Base-by-base conservation (phyloP, 441 rosid genomes). In the Euphorbia celastroides region DNA sequence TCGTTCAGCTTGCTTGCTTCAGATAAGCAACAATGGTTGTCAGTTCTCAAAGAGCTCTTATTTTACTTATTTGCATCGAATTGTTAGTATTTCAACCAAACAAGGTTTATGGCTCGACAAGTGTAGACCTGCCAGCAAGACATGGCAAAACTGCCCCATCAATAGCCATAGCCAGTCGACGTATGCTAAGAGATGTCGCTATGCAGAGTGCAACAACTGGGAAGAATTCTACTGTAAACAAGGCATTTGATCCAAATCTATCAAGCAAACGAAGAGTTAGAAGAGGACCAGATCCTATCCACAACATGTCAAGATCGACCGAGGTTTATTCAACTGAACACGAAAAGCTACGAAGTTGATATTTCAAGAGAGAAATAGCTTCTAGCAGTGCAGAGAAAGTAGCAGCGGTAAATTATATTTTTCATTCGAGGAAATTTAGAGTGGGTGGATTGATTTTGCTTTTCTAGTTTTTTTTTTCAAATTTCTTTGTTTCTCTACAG, bases 221-320 rank as follows among this genome's bases (percentile, higher is more conserved):
- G 73, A 28, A 19, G 30, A 20, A 36, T 67, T 68, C 79, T 58
- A 32, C 66, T 50, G 58, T 52, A 71, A 81, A 73, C 64, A 77
- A 64, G 55, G 64, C 60, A 73, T 61, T 73, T 22, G 86, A 86
- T 74, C 81, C 85, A 0, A 78, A 82, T 73, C 79, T 70, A 75
- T 79, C 91, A 27, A 90, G 93, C 85, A 88, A 93, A 76, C 85
- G 98, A 85, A 75, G 79, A 55, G 94, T 87, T 13, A 78, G 89
- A 69, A 76, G 83, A 83, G 98, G 98, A 38, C 84, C 97, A 28
- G 91, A 93, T 85, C 98, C 98, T 74, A 93, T 93, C 72, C 98
- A 93, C 82, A 93, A 93, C 87, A 82, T 83, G 80, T 66, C 93
- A 23, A 82, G 79, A 81, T 41, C 65, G 20, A 52, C 65, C 41